Evolutionary conservation across 2,329 filamentous ascomycete species (phyloP), one percentile per base, ranked within the genome.

Genomic region (Byssothecium circinans): DNA sequence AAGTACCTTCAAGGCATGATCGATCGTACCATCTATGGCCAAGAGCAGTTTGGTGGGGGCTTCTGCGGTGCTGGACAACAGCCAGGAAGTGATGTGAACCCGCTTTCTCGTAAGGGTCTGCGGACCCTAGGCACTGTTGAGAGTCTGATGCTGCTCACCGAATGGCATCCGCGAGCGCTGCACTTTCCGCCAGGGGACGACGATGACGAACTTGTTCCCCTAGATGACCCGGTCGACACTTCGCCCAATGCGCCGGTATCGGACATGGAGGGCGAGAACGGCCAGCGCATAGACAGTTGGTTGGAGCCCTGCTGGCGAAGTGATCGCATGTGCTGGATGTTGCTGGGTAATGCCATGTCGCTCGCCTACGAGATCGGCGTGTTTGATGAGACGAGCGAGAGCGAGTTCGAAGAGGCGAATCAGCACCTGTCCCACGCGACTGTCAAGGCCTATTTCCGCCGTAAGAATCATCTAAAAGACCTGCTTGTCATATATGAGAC

Each of bases 291-390:
- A 54, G 91, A 96, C 65, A 92, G 90, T 68, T 97, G 94, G 90
- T 82, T 97, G 3, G 94, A 99, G 69, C 94, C 94, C 2, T 92
- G 90, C 8, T 96, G 92, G 90, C 82, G 92, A 60, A 78, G 75
- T 50, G 92, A 96, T 64, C 87, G 91, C 45, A 95, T 96, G 89
- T 95, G 89, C 66, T 96, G 92, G 92, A 96, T 96, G 90, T 77
- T 97, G 12, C 80, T 97, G 23, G 95, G 90, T 64, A 95, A 91
- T 30, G 91, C 90, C 12, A 88, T 92, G 76, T 88, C 91, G 1
- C 77, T 97, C 30, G 90, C 89, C 0, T 95, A 95, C 58, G 94
- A 99, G 70, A 83, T 99, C 25, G 94, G 94, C 10, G 90, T 99
- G 2, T 99, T 97, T 60, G 94, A 97, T 58, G 85, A 91, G 49